phyloP scores from a whole-genome alignment of 2,329 filamentous ascomycete genomes.

The Nothopassalora personata region DNA sequence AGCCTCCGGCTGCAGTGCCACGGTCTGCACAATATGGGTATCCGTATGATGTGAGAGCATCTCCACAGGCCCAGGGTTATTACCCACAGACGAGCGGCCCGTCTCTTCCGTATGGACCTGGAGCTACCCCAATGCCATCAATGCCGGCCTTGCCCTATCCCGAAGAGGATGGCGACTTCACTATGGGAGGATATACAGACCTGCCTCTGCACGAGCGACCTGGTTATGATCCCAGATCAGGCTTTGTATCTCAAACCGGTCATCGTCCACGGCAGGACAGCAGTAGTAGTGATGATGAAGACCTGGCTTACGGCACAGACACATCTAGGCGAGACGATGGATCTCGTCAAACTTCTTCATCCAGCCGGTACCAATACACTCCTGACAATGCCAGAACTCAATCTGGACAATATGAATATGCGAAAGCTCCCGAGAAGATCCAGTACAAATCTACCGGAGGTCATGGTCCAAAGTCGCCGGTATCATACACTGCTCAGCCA shows the following conservation, averaged over 20 bases:
- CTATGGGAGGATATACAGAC: constrained; percentile 43
- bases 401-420: constrained; percentile 33
- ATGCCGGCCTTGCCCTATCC: constrained; percentile 23
- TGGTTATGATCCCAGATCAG: constrained; percentile 27
- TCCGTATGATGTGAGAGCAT: constrained; percentile 39
- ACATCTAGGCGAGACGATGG: constrained; percentile 10
- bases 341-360: constrained; percentile 18
- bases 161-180: constrained; percentile 30
- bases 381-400: constrained; percentile 15
- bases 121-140: constrained; percentile 4
- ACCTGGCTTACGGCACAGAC: constrained; percentile 30
- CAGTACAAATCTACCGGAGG: constrained; percentile 36
- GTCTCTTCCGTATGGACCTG: constrained; percentile 14
- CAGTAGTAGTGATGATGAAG: constrained; percentile 22
- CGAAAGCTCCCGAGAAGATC: constrained; percentile 37
- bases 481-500: constrained; percentile 12
- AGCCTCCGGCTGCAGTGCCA: constrained; percentile 20
- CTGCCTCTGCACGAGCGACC: constrained; percentile 42
- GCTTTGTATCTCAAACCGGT: constrained; percentile 13
- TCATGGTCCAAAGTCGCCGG: constrained; percentile 1
- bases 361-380: constrained; percentile 19
- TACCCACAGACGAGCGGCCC: constrained; percentile 12
- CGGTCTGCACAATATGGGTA: constrained; percentile 17
- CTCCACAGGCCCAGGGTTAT: constrained; percentile 17
- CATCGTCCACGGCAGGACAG: constrained; percentile 5